Evolutionary conservation across 2,329 filamentous ascomycete species (phyloP).

Genomic region (Ustilaginoidea virens): DNA sequence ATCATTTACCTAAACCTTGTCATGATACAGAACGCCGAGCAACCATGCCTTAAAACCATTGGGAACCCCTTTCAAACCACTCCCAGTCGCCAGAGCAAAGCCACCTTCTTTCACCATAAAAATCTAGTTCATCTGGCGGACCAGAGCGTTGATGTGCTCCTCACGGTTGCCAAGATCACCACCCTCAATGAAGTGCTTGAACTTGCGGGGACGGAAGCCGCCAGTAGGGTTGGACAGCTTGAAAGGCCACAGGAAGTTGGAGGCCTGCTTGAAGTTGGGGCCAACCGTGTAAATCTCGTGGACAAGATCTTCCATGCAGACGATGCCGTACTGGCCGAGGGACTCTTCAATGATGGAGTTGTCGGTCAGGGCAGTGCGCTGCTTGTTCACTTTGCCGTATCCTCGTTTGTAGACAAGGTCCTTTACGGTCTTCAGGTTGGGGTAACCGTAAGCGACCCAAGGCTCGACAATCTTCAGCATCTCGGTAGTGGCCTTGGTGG

Average conservation of each 20-base stretch:
- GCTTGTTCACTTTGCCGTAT: conserved; percentile 98
- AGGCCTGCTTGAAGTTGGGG: conserved; percentile 98
- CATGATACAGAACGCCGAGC: conserved; percentile 25
- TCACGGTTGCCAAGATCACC: conserved; percentile 98
- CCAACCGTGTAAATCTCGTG: conserved; percentile 98
- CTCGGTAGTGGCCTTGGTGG: conserved; percentile 95
- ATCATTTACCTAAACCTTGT: conserved; percentile 24
- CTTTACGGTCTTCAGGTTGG: conserved; percentile 97
- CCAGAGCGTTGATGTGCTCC: conserved; percentile 90
- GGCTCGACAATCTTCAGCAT: conserved; percentile 98
- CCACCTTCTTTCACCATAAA: conserved; percentile 1
- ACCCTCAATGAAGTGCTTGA: conserved; percentile 98
- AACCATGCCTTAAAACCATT: conserved; percentile 14
- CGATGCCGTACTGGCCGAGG: conserved; percentile 96
- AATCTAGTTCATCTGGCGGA: conserved; percentile 94
- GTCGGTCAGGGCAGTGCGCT: conserved; percentile 91
- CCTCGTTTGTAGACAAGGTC: conserved; percentile 99
- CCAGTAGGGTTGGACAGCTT: conserved; percentile 98
- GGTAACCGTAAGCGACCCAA: conserved; percentile 98
- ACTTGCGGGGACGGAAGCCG: conserved; percentile 92
- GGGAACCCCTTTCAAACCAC: conserved; percentile 11
- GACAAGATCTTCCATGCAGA: conserved; percentile 98
- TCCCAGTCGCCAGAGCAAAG: conserved; percentile 9
- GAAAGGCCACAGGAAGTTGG: conserved; percentile 99
- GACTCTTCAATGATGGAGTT: conserved; percentile 94